phyloP scores from a whole-genome alignment of 345 rosid species.

The Brassica rapa region DNA sequence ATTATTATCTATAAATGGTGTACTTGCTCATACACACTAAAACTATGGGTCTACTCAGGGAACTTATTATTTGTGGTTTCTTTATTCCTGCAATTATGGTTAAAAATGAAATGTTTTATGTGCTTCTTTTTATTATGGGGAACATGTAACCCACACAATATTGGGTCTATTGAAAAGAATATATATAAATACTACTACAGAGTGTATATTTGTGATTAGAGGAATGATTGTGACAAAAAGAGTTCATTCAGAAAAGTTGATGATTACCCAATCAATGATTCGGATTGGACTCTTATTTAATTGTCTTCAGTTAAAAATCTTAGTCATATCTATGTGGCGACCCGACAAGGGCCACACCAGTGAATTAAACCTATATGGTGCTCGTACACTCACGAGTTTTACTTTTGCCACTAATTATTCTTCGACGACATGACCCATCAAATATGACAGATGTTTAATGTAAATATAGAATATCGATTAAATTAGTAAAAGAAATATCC shows the following conservation, averaged over 20 bases:
- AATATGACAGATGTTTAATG: conserved; percentile 9
- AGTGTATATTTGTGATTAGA: conserved; percentile 4
- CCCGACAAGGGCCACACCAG: conserved; percentile 30
- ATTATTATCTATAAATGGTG: conserved; percentile 13
- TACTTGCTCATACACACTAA: conserved; percentile 26
- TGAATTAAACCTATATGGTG: conserved; percentile 22
- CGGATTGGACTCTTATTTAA: background rate
- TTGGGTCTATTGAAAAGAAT: background rate
- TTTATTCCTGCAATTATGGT: background rate
- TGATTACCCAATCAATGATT: conserved; percentile 28
- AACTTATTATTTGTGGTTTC: background rate
- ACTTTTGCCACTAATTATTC: conserved; percentile 18
- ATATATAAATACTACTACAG: background rate
- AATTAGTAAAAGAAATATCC: background rate
- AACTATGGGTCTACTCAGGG: conserved; percentile 6
- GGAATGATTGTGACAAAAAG: conserved; percentile 13
- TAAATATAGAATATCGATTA: background rate
- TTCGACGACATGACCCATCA: conserved; percentile 21
- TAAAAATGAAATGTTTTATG: background rate
- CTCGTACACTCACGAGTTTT: conserved; percentile 34
- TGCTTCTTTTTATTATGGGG: background rate
- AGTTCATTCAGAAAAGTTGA: conserved; percentile 7
- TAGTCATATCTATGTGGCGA: conserved; percentile 17
- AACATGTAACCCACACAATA: conserved; percentile 24
- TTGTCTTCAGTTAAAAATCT: background rate